Conservation (phyloP, 192 early-diverging fungal genomes). For the Jimgerdemannia flammicorona region DNA sequence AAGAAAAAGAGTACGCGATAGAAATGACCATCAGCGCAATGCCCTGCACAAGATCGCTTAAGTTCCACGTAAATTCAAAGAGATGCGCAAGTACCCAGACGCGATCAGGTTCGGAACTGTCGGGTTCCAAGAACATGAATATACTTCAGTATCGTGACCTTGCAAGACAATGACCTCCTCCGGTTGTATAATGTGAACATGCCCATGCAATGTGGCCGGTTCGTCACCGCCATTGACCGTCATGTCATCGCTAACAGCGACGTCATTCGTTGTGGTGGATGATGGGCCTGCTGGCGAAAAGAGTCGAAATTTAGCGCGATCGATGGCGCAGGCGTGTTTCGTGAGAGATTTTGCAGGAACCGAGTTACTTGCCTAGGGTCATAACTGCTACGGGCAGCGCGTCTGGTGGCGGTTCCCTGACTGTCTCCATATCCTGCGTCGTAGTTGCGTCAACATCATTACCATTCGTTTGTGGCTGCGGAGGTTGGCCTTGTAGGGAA, state of each 20-base stretch:
- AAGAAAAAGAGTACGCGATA: too few species aligned
- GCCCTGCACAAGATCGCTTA: too few species aligned
- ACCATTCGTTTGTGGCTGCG: constrained; percentile 6
- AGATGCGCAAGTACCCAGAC: constrained; percentile 55
- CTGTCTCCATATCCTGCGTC: constrained; percentile 24
- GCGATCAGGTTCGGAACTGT: constrained; percentile 59
- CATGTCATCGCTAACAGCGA: background rate
- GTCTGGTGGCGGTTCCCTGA: constrained; percentile 28
- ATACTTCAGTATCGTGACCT: constrained; percentile 72
- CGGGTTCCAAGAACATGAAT: constrained; percentile 81
- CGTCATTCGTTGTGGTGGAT: background rate
- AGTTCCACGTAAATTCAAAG: too few species aligned
- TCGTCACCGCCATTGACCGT: background rate
- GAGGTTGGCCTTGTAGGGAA: background rate
- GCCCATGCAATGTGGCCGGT: background rate
- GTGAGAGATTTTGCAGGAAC: too few species aligned
- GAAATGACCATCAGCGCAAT: too few species aligned
- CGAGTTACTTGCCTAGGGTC: background rate
- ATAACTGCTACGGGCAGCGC: constrained; percentile 9
- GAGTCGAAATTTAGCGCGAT: background rate
- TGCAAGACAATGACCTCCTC: constrained; percentile 53
- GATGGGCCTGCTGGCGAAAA: background rate
- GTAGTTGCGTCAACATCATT: constrained; percentile 11
- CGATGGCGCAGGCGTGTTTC: constrained; percentile 2
- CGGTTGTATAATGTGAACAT: constrained; percentile 27